A percentile compares a stretch with the other conserved stretches of the same genome.
Conservation (phyloP, 352 stramenopile genomes). For the Pythium brachiatum region DNA sequence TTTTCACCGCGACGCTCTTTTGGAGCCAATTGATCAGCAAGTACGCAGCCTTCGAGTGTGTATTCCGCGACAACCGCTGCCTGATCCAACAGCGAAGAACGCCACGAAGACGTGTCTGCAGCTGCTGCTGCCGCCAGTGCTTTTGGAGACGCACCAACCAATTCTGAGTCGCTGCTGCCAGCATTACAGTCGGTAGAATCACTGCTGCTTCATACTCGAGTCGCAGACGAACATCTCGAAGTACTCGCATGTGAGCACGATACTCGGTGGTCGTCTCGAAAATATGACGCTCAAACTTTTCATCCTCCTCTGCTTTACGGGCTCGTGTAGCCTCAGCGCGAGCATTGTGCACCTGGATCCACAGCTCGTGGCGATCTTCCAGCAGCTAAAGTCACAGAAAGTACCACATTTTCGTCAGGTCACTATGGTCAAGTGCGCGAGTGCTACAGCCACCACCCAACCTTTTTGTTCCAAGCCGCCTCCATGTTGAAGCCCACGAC, state of each 20-base stretch:
- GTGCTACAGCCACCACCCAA: constrained; percentile 25
- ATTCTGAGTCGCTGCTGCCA: constrained; percentile 45
- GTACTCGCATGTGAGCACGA: constrained; percentile 40
- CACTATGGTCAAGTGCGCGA: not conserved
- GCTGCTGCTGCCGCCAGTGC: constrained; percentile 37
- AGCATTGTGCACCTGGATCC: constrained; percentile 39
- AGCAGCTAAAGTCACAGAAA: constrained; percentile 30
- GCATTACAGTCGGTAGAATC: constrained; percentile 43
- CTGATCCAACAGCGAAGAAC: constrained; percentile 49
- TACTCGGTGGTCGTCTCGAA: constrained; percentile 45
- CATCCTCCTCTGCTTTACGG: constrained; percentile 45
- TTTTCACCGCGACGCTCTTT: constrained; percentile 57
- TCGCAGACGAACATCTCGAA: constrained; percentile 36
- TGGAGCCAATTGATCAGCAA: constrained; percentile 62
- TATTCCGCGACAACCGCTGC: constrained; percentile 32
- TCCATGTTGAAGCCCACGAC: constrained; percentile 60
- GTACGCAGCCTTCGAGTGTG: constrained; percentile 32
- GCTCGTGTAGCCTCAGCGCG: constrained; percentile 29
- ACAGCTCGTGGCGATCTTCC: constrained; percentile 39
- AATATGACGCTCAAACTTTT: constrained; percentile 43
- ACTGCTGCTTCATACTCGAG: constrained; percentile 36
- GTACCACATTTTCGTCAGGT: too few relatives aligned
- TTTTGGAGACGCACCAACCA: constrained; percentile 32
- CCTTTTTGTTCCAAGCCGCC: constrained; percentile 48
- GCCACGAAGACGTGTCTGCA: constrained; percentile 36